Base-by-base conservation (phyloP, 192 early-diverging fungal genomes). In the Glomus cerebriforme region DNA sequence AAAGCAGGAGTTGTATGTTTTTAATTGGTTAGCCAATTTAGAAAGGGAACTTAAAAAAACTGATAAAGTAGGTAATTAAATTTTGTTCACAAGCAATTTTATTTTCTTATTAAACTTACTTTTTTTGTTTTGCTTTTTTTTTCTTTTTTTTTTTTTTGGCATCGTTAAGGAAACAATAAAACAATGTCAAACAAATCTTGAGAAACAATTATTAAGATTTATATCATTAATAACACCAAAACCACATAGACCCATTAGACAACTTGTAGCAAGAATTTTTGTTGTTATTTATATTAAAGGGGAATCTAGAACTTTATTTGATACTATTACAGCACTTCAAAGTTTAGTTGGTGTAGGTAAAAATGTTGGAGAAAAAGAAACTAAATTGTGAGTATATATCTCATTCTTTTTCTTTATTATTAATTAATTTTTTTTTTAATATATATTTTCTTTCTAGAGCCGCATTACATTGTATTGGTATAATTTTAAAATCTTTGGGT, bases 1-100 rank as follows among this genome's bases (percentile, higher is more conserved):
- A 67, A 92, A 93, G 78, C 89, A 92, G 71, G 97, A 99, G 81
- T 85, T 96, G 66, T 91, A 89, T 79, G 79, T 98, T 1, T 93
- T 97, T 80, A 95, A 95, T 82, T 99, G 96, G 96, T 89, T 99
- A 12, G 90, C 94, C 1, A 83, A 82, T 60, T 87, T 97, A 6
- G 95, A 97, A 86, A 86, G 88, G 39, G 90, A 94, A 62, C 77
- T 95, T 13, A 89, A 92, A 70, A 84, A 75, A 9, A 78, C 82
- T 35, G 75, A 83, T 58, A 80, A 85, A 76, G 89, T 90, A 84
- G 63, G 85, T 66, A 10, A 9, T 19, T 73, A 27, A 66, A 43
- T 43, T 43, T 43, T 39, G 37, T 39, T 39, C 7, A 7, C 37
- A 12, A 43, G 9, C 39, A 12, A 43, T 12, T 0, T 67, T 27